phyloP scores from a whole-genome alignment of 331 rosid genomes.

The Quercus lobata region DNA sequence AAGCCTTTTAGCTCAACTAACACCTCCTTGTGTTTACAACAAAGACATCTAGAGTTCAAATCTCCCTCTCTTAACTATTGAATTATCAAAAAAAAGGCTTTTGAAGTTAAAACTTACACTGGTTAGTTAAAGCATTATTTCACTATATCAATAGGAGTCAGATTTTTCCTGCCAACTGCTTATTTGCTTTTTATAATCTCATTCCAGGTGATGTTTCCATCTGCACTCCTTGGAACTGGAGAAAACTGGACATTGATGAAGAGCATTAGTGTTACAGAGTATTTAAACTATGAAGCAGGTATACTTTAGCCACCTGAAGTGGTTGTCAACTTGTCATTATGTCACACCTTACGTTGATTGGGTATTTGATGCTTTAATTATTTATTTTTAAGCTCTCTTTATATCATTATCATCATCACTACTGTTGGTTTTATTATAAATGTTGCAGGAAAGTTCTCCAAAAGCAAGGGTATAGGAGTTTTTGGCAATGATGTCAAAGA shows the following conservation, averaged over 20 bases:
- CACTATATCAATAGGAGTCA: neutral
- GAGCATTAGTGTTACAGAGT: slow-evolving; percentile 95
- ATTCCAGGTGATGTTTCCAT: slow-evolving; percentile 95
- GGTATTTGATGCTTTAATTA: neutral
- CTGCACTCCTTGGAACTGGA: slow-evolving; percentile 85
- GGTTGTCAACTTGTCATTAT: neutral
- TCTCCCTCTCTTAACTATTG: too few species aligned
- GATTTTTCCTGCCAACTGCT: neutral
- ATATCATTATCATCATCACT: neutral
- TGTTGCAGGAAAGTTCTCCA: slow-evolving; percentile 83
- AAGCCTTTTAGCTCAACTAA: too few species aligned
- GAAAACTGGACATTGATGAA: slow-evolving; percentile 95
- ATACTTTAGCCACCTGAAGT: slow-evolving; percentile 2
- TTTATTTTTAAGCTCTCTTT: neutral
- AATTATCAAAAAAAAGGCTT: too few species aligned
- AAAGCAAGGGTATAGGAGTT: slow-evolving; percentile 91
- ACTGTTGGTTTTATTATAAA: neutral
- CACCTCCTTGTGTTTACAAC: too few species aligned
- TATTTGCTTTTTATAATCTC: neutral
- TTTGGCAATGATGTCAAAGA: slow-evolving; percentile 97
- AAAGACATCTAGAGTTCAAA: too few species aligned
- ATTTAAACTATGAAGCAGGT: slow-evolving; percentile 95
- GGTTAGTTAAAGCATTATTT: neutral
- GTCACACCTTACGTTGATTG: neutral
- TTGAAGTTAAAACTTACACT: neutral